Conservation (phyloP, 805 yeast genomes). For the Yamadazyma endophytica region DNA sequence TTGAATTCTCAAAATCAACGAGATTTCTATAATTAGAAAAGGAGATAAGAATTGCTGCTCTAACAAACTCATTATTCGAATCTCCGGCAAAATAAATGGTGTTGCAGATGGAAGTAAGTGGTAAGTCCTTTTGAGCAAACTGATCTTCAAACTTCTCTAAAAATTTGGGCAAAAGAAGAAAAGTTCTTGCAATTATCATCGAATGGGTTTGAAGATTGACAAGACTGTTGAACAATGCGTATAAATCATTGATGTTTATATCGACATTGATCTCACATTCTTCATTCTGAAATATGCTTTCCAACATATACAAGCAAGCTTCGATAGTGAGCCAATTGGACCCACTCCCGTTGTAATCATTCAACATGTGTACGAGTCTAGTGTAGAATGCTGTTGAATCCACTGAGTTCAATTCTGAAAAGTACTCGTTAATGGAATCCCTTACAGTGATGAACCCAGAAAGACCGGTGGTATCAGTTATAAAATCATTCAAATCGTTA, state of each 20-base stretch:
- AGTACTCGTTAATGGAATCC: constrained; percentile 54
- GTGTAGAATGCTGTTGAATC: constrained; percentile 32
- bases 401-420: constrained; percentile 43
- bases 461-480: constrained; percentile 72
- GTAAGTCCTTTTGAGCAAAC: constrained; percentile 22
- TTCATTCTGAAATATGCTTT: constrained; percentile 40
- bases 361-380: not conserved
- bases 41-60: constrained; percentile 44
- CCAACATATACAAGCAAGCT: constrained; percentile 36
- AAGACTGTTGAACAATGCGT: not conserved
- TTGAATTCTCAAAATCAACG: constrained; percentile 11
- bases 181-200: constrained; percentile 45
- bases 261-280: constrained; percentile 17
- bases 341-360: not conserved
- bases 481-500: constrained; percentile 63
- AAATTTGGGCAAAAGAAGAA: constrained; percentile 53
- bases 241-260: constrained; percentile 13
- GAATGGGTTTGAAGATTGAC: constrained; percentile 11
- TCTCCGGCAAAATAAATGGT: constrained; percentile 22
- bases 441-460: constrained; percentile 52
- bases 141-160: constrained; percentile 46
- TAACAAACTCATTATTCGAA: constrained; percentile 12
- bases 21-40: constrained; percentile 45
- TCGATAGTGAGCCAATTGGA: constrained; percentile 33
- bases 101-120: constrained; percentile 21